Base-by-base conservation (phyloP, 1,284 basidiomycete genomes). In the Cutaneotrichosporon mucoides region DNA sequence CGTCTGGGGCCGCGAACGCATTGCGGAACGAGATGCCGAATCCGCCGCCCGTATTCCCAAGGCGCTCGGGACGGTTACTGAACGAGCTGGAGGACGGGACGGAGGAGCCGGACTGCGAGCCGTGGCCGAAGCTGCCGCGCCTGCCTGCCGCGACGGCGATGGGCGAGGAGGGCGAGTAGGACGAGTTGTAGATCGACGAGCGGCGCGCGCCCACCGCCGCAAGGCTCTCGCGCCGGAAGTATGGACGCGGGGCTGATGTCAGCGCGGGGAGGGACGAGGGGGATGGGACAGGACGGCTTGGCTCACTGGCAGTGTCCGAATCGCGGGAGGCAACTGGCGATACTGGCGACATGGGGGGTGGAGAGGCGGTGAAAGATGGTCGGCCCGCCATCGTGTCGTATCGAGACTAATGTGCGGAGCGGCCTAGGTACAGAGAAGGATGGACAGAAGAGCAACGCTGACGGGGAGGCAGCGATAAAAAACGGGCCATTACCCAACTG, bases 191-290 rank as follows among this genome's bases (percentile, higher is more conserved):
- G 36, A 53, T 34, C 5, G 51, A 47, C 12, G 53, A 55, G 16
- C 53, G 53, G 12, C 53, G 53, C 10, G 44, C 43, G 8, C 53
- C 45, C 4, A 45, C 53, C 37, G 48, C 44, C 11, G 36, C 33
- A 13, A 55, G 45, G 13, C 35, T 38, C 53, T 55, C 53, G 37
- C 53, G 53, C 5, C 45, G 53, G 24, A 47, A 55, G 45, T 40
- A 46, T 10, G 2, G 34, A 1, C 53, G 53, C 35, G 49, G 37
- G 5, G 49, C 53, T 45, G 53, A 24, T 16, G 40, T 41, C 24
- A 34, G 51, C 24, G 24, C 24, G 24, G 24, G 24, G 24, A 24
- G 24, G 24, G 24, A 24, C 24, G 24, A 24, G 24, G 24, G 24
- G 24, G 24, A 24, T 24, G 24, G 24, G 24, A 24, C 24, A 24